Conservation (phyloP, 805 yeast species). For the Zygoascus tannicola region DNA sequence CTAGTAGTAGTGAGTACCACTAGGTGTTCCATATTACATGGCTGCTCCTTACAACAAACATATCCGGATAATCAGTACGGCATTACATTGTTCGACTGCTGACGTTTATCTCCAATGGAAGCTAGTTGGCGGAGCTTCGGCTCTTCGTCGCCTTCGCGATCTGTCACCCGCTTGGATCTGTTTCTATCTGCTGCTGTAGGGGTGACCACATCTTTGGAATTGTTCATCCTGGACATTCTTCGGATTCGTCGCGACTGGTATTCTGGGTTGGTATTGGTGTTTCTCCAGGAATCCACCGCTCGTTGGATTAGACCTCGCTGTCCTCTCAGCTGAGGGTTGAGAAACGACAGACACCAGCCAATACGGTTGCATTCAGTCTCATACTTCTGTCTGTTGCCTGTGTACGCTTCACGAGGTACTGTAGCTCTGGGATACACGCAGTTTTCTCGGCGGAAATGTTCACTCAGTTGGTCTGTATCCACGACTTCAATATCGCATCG, state of each 20-base stretch:
- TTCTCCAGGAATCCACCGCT: constrained; percentile 46
- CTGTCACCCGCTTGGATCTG: neutral
- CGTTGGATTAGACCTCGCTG: constrained; percentile 42
- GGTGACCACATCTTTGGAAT: neutral
- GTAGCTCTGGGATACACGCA: constrained; percentile 43
- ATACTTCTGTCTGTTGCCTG: constrained; percentile 38
- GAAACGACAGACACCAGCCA: constrained; percentile 40
- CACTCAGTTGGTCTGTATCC: constrained; percentile 19
- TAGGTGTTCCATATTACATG: too few species aligned
- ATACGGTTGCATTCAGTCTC: constrained; percentile 41
- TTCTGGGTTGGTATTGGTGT: constrained; percentile 35
- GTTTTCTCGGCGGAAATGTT: constrained; percentile 31
- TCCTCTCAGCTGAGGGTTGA: constrained; percentile 35
- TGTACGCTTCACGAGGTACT: constrained; percentile 34
- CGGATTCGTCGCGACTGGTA: constrained; percentile 37
- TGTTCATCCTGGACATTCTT: constrained; percentile 9
- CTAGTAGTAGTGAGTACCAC: too few species aligned
- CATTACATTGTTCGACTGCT: too few species aligned
- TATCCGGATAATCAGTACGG: too few species aligned
- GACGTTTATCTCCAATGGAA: too few species aligned
- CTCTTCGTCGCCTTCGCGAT: too few species aligned
- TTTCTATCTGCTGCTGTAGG: neutral
- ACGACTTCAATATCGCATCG: constrained; percentile 29
- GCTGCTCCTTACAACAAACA: too few species aligned
- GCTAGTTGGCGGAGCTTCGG: too few species aligned